Evolutionary conservation across 331 rosid species (phyloP), one percentile per base, ranked within the genome.

Genomic region (Stylosanthes scabra): DNA sequence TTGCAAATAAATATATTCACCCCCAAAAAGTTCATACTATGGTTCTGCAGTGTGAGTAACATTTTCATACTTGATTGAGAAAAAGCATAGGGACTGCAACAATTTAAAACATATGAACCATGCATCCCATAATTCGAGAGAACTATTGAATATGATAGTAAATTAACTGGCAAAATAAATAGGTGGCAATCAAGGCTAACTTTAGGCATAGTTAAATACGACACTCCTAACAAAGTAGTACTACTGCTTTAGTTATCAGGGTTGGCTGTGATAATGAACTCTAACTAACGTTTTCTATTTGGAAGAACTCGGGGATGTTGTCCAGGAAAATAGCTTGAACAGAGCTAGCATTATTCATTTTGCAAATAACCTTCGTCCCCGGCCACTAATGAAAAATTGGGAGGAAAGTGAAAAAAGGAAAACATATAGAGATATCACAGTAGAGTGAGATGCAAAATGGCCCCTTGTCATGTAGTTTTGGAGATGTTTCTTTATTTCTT

Each of bases 331-430:
- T 13, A 37, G 66, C 11, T 31, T 29, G 40, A 8, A 50, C 31
- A 67, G 51, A 52, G 61, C 62, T 69, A 56, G 50, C 65, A 56
- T 69, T 40, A 54, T 31, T 63, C 13, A 40, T 55, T 56, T 70
- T 41, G 31, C 37, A 31, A 31, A 31, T 41, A 68, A 52, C 39
- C n/a, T 39, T 34, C 25, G 3, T 11, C 50, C 54, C 6, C 37
- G 1, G 9, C 25, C 25, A 28, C 20, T 29, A 27, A 37, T n/a
- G 7, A 37, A 61, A 61, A 61, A 37, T 2, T 27, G 2, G 11
- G 28, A 7, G 10, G 15, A 59, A 59, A 31, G 8, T 34, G 3
- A 12, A 59, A 11, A 28, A 7, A 9, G 0, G 5, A 28, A 5
- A 66, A 47, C 14, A 68, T 1, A 14, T 52, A 10, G 14, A 52